phyloP scores from a whole-genome alignment of 73 alveolate species.

The Paramecium bursaria region DNA sequence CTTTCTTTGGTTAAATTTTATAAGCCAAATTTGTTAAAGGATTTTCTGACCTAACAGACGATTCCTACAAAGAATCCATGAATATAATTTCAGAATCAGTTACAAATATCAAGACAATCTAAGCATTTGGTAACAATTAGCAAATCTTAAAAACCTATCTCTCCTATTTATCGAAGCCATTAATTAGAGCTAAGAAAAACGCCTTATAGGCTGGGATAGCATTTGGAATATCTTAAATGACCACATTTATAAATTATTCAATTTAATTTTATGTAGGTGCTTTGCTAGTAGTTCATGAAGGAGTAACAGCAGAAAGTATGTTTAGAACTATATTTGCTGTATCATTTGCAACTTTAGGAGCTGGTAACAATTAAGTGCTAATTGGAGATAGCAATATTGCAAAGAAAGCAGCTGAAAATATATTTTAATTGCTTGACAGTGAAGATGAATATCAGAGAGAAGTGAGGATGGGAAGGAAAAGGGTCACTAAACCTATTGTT shows the following conservation, averaged over 20 bases:
- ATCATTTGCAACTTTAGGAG: slow-evolving; percentile 84
- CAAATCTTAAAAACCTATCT: slow-evolving; percentile 77
- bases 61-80: slow-evolving; percentile 85
- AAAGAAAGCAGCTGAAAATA: slow-evolving; percentile 62
- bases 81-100: slow-evolving; percentile 85
- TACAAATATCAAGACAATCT: slow-evolving; percentile 85
- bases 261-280: slow-evolving; percentile 83
- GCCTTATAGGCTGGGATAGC: slow-evolving; percentile 80
- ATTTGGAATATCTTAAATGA: slow-evolving; percentile 84
- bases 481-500: slow-evolving; percentile 42
- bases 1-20: slow-evolving; percentile 74
- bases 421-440: slow-evolving; percentile 67
- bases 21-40: slow-evolving; percentile 77
- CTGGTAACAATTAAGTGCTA: slow-evolving; percentile 79
- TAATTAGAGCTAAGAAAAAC: slow-evolving; percentile 65
- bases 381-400: slow-evolving; percentile 82
- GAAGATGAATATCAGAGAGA: slow-evolving; percentile 63
- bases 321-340: slow-evolving; percentile 81
- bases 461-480: slow-evolving; percentile 2
- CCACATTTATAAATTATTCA: slow-evolving; percentile 82
- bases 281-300: slow-evolving; percentile 70
- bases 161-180: slow-evolving; percentile 55
- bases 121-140: slow-evolving; percentile 85
- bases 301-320: slow-evolving; percentile 71
- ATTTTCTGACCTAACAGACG: slow-evolving; percentile 64